phyloP scores from a whole-genome alignment of 306 rosid species.

The Abrus precatorius region DNA sequence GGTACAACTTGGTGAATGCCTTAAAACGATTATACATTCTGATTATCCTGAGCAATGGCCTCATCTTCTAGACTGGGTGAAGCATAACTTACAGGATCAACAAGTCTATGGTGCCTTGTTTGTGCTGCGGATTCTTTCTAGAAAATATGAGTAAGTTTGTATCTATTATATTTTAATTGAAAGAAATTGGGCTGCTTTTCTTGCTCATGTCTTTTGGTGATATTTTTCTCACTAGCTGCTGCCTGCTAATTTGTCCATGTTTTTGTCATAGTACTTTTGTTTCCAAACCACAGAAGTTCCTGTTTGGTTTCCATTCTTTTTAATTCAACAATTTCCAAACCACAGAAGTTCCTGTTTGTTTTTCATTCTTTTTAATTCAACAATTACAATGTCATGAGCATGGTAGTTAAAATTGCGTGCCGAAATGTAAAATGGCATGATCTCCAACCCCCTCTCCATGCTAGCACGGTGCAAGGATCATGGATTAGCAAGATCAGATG shows the following conservation, averaged over 20 bases:
- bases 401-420: too few relatives aligned
- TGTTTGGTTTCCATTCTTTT: background rate
- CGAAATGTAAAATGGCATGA: too few relatives aligned
- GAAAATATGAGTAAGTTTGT: conserved; percentile 92
- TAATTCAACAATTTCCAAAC: background rate
- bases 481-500: too few relatives aligned
- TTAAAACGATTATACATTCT: conserved; percentile 86
- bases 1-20: conserved; percentile 95
- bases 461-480: too few relatives aligned
- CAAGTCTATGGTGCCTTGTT: conserved; percentile 92
- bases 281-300: background rate
- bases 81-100: conserved; percentile 84
- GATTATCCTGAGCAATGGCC: conserved; percentile 99
- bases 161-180: conserved; percentile 21
- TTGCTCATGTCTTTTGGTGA: conserved; percentile 30
- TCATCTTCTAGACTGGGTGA: conserved; percentile 94
- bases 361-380: background rate
- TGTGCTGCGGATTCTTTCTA: conserved; percentile 92
- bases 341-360: background rate
- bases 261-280: background rate
- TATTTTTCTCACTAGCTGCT: background rate
- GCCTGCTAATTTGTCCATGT: too few relatives aligned
- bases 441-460: too few relatives aligned
- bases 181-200: conserved; percentile 13
- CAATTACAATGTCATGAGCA: background rate